Percentiles rank a stretch among this genome's conserved stretches.
phyloP scores from a whole-genome alignment of 1,284 basidiomycete genomes.

The Golubevia pallescens region DNA sequence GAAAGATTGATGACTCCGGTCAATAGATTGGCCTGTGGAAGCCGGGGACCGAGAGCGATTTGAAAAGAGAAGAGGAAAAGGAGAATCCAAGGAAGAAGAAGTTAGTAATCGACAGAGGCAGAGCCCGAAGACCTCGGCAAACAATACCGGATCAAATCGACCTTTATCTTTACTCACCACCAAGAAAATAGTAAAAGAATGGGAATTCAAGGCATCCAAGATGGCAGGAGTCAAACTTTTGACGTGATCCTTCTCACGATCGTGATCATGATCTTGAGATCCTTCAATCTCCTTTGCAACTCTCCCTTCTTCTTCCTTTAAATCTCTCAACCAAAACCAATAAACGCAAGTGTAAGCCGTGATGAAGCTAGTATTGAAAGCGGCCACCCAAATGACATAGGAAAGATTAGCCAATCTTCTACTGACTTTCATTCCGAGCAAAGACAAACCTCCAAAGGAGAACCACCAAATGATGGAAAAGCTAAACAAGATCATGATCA shows the following conservation, averaged over 20 bases:
- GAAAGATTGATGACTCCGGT: slow-evolving; percentile 86
- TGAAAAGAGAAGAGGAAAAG: background rate
- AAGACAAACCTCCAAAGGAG: slow-evolving; percentile 66
- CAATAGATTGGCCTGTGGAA: slow-evolving; percentile 75
- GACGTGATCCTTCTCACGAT: slow-evolving; percentile 1
- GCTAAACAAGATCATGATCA: slow-evolving; percentile 76
- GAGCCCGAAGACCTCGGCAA: background rate
- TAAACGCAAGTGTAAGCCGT: background rate
- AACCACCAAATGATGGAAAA: slow-evolving; percentile 82
- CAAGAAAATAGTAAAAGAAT: slow-evolving; percentile 81
- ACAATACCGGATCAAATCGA: background rate
- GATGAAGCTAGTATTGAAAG: slow-evolving; percentile 86
- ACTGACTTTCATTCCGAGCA: too few species aligned
- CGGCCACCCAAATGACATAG: slow-evolving; percentile 87
- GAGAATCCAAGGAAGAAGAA: background rate
- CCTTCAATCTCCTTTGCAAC: background rate
- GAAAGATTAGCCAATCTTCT: slow-evolving; percentile 71
- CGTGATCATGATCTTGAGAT: background rate
- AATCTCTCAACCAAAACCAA: too few species aligned
- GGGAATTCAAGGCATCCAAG: slow-evolving; percentile 80
- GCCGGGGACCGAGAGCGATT: background rate
- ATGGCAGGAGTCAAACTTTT: slow-evolving; percentile 68
- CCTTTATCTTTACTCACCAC: slow-evolving; percentile 69
- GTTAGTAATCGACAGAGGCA: too few species aligned
- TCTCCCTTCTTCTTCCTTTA: slow-evolving; percentile 1